phyloP scores from a whole-genome alignment of 768 basidiomycete species.

The Lanmaoa rubissima region DNA sequence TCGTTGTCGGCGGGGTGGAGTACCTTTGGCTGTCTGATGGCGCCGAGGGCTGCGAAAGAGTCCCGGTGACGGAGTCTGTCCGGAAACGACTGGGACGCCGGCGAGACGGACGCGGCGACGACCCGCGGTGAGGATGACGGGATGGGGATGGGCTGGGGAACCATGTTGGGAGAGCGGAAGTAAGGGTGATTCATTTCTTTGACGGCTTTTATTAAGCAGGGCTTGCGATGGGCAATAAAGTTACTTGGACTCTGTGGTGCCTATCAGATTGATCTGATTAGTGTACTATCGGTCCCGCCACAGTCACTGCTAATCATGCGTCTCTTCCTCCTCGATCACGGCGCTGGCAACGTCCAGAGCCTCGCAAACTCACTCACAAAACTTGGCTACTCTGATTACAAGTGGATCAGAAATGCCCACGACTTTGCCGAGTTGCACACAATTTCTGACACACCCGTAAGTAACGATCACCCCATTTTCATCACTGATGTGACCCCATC shows the following conservation, averaged over 20 bases:
- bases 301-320: conserved; percentile 35
- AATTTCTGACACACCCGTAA: conserved; percentile 54
- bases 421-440: conserved; percentile 65
- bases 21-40: conserved; percentile 58
- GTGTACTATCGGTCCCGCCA: too few relatives aligned
- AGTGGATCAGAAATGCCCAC: conserved; percentile 78
- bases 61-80: conserved; percentile 44
- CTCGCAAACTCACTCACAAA: conserved; percentile 87
- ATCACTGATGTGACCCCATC: conserved; percentile 10
- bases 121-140: conserved; percentile 26
- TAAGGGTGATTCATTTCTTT: conserved; percentile 13
- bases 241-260: too few relatives aligned
- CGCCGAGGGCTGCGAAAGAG: conserved; percentile 32
- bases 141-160: conserved; percentile 46
- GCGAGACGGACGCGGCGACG: conserved; percentile 55
- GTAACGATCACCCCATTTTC: conserved; percentile 33
- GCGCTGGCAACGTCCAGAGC: conserved; percentile 92
- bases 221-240: not conserved
- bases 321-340: conserved; percentile 94
- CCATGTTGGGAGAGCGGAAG: conserved; percentile 38
- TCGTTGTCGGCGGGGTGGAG: conserved; percentile 84
- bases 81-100: conserved; percentile 41
- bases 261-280: too few relatives aligned
- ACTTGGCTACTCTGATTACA: conserved; percentile 76
- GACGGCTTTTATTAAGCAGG: conserved; percentile 9